Conservation (phyloP, 768 basidiomycete species). For the Chalciporus piperatus region DNA sequence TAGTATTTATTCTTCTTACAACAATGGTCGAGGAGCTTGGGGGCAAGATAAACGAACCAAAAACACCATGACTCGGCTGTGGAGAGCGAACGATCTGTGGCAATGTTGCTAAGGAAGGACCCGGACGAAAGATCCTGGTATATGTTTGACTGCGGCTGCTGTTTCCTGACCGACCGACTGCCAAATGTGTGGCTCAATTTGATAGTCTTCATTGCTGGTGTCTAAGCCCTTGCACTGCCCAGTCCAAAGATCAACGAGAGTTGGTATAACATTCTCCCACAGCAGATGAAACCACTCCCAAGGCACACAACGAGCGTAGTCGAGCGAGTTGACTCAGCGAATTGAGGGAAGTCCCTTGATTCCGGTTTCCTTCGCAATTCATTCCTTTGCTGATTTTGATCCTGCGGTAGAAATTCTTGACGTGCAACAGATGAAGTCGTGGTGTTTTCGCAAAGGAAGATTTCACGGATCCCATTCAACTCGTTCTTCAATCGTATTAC, state of each 20-base stretch:
- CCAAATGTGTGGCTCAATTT: conserved; percentile 34
- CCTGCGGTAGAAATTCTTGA: conserved; percentile 22
- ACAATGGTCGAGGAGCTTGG: conserved; percentile 6
- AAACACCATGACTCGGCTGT: conserved; percentile 21
- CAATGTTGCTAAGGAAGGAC: conserved; percentile 34
- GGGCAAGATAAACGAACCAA: conserved; percentile 21
- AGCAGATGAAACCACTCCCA: conserved; percentile 52
- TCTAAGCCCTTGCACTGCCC: conserved; percentile 41
- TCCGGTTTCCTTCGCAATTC: conserved; percentile 29
- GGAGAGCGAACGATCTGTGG: conserved; percentile 6
- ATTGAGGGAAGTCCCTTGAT: conserved; percentile 36
- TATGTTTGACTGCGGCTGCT: conserved; percentile 8
- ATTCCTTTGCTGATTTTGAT: conserved; percentile 16
- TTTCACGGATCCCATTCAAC: conserved; percentile 9
- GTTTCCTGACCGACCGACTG: conserved; percentile 39
- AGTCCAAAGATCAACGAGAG: conserved; percentile 40
- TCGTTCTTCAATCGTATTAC: too few relatives aligned
- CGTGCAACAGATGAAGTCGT: conserved; percentile 25
- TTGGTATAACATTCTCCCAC: conserved; percentile 42
- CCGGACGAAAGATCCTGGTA: conserved; percentile 33
- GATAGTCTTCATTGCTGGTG: conserved; percentile 26
- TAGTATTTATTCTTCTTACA: conserved; percentile 15
- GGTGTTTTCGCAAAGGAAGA: conserved; percentile 36
- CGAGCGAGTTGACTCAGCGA: conserved; percentile 28
- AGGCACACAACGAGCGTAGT: conserved; percentile 40